Percentiles rank a stretch among this genome's conserved stretches.
Evolutionary conservation across 129 eudicot species (phyloP).

Genomic region (Silybum marianum): DNA sequence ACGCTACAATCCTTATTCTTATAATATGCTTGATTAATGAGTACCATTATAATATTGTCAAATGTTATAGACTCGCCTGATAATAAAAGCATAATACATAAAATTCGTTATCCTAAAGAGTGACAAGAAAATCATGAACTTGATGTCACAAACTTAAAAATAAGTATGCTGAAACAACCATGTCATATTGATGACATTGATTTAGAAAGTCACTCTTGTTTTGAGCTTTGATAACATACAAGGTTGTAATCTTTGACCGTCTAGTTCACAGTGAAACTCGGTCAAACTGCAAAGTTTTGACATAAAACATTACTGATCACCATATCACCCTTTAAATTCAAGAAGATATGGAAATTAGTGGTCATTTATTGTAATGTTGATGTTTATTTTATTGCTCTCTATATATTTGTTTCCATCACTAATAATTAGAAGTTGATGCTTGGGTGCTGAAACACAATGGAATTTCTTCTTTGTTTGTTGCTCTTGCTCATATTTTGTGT

Average conservation of each 20-base stretch:
- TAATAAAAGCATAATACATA: not conserved
- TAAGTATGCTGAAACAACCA: no score
- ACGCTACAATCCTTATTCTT: not conserved
- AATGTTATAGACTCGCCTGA: not conserved
- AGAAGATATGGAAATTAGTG: not conserved
- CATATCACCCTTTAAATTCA: not conserved
- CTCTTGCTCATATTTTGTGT: not conserved
- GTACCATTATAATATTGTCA: not conserved
- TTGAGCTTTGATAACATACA: not conserved
- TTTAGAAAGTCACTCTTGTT: not conserved
- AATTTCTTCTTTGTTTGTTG: not conserved
- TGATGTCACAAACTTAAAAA: no score
- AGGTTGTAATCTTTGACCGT: not conserved
- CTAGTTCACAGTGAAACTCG: not conserved
- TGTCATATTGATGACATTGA: not conserved
- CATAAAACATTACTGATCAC: not conserved
- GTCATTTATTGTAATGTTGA: not conserved
- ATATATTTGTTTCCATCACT: not conserved
- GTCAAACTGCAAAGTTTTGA: not conserved
- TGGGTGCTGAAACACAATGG: not conserved
- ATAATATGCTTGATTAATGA: not conserved
- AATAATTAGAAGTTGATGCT: not conserved
- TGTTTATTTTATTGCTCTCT: not conserved
- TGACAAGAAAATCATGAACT: no score
- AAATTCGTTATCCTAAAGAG: no score